Evolutionary conservation across 495 filamentous ascomycete genomes (phyloP).

Genomic region (Aspergillus mulundensis): DNA sequence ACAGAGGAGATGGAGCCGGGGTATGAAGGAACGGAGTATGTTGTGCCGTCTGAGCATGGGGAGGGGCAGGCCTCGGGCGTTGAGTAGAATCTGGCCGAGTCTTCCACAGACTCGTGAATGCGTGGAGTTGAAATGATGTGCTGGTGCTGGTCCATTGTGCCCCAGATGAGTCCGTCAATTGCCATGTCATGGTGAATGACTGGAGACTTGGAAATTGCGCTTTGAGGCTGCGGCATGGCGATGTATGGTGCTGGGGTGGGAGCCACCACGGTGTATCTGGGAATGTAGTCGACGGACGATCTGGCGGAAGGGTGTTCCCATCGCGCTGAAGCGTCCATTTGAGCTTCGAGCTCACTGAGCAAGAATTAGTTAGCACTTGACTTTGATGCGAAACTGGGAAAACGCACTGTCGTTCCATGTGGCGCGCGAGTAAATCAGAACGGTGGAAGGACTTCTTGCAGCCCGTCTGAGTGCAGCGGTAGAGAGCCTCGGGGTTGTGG

Average conservation of each 20-base stretch:
- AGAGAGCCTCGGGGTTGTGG: constrained; percentile 67
- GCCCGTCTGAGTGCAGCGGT: constrained; percentile 59
- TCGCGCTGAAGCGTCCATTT: constrained; percentile 28
- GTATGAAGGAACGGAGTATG: constrained; percentile 35
- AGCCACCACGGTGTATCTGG: constrained; percentile 29
- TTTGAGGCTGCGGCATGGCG: constrained; percentile 25
- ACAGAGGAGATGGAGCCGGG: constrained; percentile 36
- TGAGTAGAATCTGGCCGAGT: constrained; percentile 38
- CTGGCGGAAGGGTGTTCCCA: constrained; percentile 31
- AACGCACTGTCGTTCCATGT: constrained; percentile 79
- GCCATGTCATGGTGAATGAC: constrained; percentile 41
- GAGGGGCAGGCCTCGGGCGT: constrained; percentile 44
- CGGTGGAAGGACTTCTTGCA: constrained; percentile 81
- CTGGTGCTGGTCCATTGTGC: constrained; percentile 32
- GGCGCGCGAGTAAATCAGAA: constrained; percentile 70
- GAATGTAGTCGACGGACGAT: constrained; percentile 22
- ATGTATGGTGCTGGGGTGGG: constrained; percentile 23
- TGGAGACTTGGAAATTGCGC: constrained; percentile 44
- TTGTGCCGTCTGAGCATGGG: constrained; percentile 36
- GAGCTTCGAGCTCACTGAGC: constrained; percentile 38
- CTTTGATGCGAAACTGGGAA: not conserved
- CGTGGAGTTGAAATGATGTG: constrained; percentile 32
- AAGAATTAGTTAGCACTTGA: not conserved
- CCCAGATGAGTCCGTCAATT: constrained; percentile 38
- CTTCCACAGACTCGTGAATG: constrained; percentile 37